Base-by-base conservation (phyloP, 495 filamentous ascomycete species). In the Penicillium pulvis region DNA sequence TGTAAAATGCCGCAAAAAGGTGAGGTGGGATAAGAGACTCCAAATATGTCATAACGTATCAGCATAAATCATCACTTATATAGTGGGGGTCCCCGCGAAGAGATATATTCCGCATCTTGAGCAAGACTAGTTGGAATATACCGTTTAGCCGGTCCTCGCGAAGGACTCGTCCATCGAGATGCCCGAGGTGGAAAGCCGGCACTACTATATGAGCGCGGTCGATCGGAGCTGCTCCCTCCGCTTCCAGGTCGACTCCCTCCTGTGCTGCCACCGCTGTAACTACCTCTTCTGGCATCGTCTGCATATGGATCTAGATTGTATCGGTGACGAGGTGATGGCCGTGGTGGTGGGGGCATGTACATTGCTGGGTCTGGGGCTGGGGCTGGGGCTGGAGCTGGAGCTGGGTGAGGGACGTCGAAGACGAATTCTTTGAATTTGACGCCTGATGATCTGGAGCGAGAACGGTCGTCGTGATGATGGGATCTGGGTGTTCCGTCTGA, bases 351-450 rank as follows among this genome's bases (percentile, higher is more conserved):
- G 7, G 66, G 63, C 33, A 66, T 57, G 56, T 64, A 71, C 6
- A 63, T 42, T 2, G 71, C 64, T 39, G 66, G 56, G 2, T 70
- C 70, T 2, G 65, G 58, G 4, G 68, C 42, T 2, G 68, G 56
- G 9, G 51, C 46, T 19, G 36, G 10, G 6, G 6, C 65, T 28
- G 65, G 58, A 2, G 68, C 42, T 2, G 68, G 56, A 7, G 49
- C 46, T 19, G 36, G 10, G 6, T 6, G 19, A 6, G 56, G 66
- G 1, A 68, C 66, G 11, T 66, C 68, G 49, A 72, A 75, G 49
- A 62, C 64, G 28, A 62, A 65, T 8, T 79, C 71, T 17, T 60
- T 66, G 60, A 74, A 77, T 26, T 69, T 66, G 11, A 68, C 57
- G 6, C 61, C 64, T 0, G 58, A 36, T 0, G 68, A 60, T 28